Evolutionary conservation across 768 basidiomycete genomes (phyloP).

Genomic region (Leucocoprinus birnbaumii): DNA sequence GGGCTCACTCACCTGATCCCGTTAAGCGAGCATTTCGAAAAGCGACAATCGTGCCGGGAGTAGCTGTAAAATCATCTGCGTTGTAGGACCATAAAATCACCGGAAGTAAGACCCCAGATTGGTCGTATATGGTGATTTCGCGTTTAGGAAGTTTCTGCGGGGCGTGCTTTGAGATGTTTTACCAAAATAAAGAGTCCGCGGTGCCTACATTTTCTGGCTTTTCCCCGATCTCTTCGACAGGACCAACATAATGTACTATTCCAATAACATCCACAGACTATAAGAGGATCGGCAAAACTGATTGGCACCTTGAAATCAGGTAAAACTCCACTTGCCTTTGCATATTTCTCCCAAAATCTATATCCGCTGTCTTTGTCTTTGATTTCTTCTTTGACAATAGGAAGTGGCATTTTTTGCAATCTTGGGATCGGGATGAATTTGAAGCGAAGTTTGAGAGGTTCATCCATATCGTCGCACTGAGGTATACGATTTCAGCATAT

Average conservation of each 20-base stretch:
- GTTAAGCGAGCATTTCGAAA: slow-evolving; percentile 93
- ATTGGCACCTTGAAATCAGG: too few relatives aligned
- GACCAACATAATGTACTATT: slow-evolving; percentile 78
- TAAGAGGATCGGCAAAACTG: slow-evolving; percentile 1
- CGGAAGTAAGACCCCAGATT: slow-evolving; percentile 70
- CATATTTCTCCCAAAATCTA: too few relatives aligned
- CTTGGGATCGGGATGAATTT: slow-evolving; percentile 68
- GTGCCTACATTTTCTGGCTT: slow-evolving; percentile 40
- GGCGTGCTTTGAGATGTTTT: not conserved
- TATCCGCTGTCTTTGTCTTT: too few relatives aligned
- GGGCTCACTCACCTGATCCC: slow-evolving; percentile 43
- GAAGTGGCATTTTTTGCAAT: slow-evolving; percentile 33
- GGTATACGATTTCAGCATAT: too few relatives aligned
- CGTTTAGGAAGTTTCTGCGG: slow-evolving; percentile 71
- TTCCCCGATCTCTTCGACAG: slow-evolving; percentile 64
- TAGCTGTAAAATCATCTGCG: slow-evolving; percentile 70
- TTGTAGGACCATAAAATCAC: slow-evolving; percentile 95
- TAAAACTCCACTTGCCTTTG: not conserved
- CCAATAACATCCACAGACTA: slow-evolving; percentile 73
- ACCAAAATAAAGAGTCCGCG: not conserved
- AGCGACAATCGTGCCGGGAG: slow-evolving; percentile 72
- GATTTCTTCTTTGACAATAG: too few relatives aligned
- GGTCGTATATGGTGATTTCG: slow-evolving; percentile 85
- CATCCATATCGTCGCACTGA: slow-evolving; percentile 75
- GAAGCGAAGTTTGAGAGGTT: slow-evolving; percentile 81